phyloP scores from a whole-genome alignment of 495 filamentous ascomycete genomes.

The Penicillium parvum region DNA sequence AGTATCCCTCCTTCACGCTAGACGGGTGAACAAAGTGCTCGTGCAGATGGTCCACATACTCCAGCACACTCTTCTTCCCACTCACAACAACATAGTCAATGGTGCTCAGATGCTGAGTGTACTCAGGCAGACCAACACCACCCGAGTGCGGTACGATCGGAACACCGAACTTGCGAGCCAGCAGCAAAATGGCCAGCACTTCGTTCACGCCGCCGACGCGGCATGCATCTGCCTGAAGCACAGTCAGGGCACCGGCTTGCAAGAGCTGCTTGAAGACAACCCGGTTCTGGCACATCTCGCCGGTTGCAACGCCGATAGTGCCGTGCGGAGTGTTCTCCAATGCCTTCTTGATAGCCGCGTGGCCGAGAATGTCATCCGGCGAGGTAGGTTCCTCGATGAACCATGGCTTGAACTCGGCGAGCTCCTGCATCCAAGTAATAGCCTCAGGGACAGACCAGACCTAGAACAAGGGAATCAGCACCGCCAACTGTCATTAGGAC shows the following conservation, averaged over 20 bases:
- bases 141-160: constrained; percentile 87
- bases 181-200: constrained; percentile 82
- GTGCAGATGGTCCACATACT: constrained; percentile 91
- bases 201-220: constrained; percentile 90
- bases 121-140: constrained; percentile 88
- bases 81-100: constrained; percentile 90
- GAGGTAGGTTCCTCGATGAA: constrained; percentile 98
- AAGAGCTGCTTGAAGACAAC: constrained; percentile 93
- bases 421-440: constrained; percentile 78
- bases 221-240: constrained; percentile 91
- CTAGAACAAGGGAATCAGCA: too few relatives aligned
- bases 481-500: too few relatives aligned
- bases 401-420: constrained; percentile 86
- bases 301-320: constrained; percentile 79
- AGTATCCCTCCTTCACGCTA: constrained; percentile 78
- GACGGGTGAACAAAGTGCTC: constrained; percentile 86
- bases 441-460: constrained; percentile 91
- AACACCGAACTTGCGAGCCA: constrained; percentile 79
- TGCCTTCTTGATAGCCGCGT: constrained; percentile 77
- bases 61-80: constrained; percentile 75
- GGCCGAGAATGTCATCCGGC: constrained; percentile 86
- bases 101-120: constrained; percentile 89
- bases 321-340: constrained; percentile 59
- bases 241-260: constrained; percentile 71
- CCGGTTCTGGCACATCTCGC: constrained; percentile 96